These are phyloP conservation scores for Yamadazyma songkhlaensis DNA, from an alignment of 1,139 yeast genomes.

Conservation along the genomic window DNA sequence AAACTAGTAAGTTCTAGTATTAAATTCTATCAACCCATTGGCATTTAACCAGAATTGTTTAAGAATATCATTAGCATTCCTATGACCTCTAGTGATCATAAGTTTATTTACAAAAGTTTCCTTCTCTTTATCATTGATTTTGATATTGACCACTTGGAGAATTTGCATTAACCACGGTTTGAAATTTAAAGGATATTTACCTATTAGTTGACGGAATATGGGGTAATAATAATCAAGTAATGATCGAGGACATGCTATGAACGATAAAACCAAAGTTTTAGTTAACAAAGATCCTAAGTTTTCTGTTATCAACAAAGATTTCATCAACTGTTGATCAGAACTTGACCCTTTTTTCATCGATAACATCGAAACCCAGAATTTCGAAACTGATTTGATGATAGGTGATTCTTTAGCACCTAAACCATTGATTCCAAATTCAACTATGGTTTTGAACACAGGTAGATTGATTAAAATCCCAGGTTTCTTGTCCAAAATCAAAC, in stretches of 20 bases:
- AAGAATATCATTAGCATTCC: conserved; percentile 54
- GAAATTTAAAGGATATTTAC: conserved; percentile 48
- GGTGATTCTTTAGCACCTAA: conserved; percentile 61
- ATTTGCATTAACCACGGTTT: conserved; percentile 47
- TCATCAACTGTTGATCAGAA: conserved; percentile 41
- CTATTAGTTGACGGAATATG: conserved; percentile 51
- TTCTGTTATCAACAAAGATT: conserved; percentile 29
- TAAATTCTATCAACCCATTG: conserved; percentile 50
- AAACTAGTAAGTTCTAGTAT: conserved; percentile 8
- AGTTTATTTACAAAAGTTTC: conserved; percentile 52
- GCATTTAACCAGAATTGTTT: conserved; percentile 63
- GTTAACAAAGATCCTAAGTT: conserved; percentile 37
- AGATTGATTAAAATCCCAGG: conserved; percentile 49
- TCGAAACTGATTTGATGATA: conserved; percentile 56
- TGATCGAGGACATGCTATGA: conserved; percentile 55
- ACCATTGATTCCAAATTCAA: conserved; percentile 43
- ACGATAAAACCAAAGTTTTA: conserved; percentile 29
- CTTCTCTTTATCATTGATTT: conserved; percentile 21
- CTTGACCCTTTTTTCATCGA: conserved; percentile 51
- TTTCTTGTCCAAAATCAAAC: conserved; percentile 44
- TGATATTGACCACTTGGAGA: conserved; percentile 21
- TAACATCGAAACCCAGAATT: conserved; percentile 64
- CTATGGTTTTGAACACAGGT: conserved; percentile 29
- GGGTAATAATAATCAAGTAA: conserved; percentile 57
- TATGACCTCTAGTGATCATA: conserved; percentile 61